These are phyloP conservation scores for Phytopythium ostracodes DNA, from an alignment of 352 stramenopile species.

Conservation along the genomic window DNA sequence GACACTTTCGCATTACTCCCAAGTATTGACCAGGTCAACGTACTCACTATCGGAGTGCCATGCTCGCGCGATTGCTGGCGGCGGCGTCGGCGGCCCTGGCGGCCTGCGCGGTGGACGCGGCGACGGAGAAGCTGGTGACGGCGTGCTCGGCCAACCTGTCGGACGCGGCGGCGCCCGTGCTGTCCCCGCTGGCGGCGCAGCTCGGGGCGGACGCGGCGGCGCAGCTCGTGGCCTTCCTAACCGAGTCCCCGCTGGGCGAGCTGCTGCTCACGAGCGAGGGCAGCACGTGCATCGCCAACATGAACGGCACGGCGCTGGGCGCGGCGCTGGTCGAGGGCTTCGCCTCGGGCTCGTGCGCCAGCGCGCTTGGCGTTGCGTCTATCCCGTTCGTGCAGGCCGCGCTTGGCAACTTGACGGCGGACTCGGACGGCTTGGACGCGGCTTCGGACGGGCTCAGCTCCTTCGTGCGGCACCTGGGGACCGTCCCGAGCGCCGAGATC, in stretches of 20 bases:
- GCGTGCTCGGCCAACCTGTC: constrained; percentile 23
- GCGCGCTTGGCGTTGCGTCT: constrained; percentile 25
- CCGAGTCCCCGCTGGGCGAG: constrained; percentile 22
- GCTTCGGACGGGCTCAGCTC: constrained; percentile 19
- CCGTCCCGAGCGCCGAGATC: constrained; percentile 28
- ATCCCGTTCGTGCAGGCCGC: constrained; percentile 41
- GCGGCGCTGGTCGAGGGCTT: constrained; percentile 29
- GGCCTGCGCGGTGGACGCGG: constrained; percentile 9
- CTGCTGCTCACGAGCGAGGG: constrained; percentile 37
- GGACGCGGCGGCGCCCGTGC: constrained; percentile 22
- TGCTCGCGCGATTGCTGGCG: constrained; percentile 4
- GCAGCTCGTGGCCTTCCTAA: constrained; percentile 23
- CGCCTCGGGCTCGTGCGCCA: constrained; percentile 27
- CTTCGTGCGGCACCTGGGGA: constrained; percentile 24
- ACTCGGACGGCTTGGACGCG: not conserved
- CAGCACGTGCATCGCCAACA: constrained; percentile 53
- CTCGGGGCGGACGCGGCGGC: constrained; percentile 19
- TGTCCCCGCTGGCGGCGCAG: constrained; percentile 18
- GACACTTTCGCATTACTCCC: no score
- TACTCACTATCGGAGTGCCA: no score
- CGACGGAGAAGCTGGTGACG: constrained; percentile 21
- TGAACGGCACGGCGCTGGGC: constrained; percentile 47
- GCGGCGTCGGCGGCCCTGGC: constrained; percentile 4
- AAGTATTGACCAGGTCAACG: no score
- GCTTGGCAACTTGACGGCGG: constrained; percentile 32